A percentile compares a stretch with the other conserved stretches of the same genome.
Evolutionary conservation across 2,329 filamentous ascomycete genomes (phyloP).

Genomic region (Fusarium staphyleae): DNA sequence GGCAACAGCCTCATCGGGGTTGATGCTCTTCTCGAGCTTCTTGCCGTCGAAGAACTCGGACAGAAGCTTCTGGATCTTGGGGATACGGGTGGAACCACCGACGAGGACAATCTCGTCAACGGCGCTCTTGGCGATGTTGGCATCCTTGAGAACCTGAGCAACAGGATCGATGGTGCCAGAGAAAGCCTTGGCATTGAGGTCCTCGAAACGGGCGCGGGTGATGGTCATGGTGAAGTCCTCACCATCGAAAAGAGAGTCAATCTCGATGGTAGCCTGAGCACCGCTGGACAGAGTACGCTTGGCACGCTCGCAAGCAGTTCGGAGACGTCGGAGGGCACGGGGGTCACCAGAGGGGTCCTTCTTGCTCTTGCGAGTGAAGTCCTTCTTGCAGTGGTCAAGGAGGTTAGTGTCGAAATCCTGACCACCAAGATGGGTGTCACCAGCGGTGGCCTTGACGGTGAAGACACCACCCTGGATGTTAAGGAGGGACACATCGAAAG

Average conservation of each 20-base stretch:
- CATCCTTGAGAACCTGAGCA: conserved; percentile 96
- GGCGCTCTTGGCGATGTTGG: conserved; percentile 93
- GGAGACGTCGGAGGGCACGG: too few species aligned
- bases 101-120: conserved; percentile 98
- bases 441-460: conserved; percentile 99
- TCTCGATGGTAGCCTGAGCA: too few species aligned
- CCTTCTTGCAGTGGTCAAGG: conserved; percentile 90
- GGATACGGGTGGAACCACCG: conserved; percentile 99
- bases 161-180: conserved; percentile 92
- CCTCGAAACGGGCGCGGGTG: conserved; percentile 89
- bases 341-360: conserved; percentile 94
- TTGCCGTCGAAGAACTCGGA: conserved; percentile 95
- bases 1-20: conserved; percentile 97
- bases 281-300: too few species aligned
- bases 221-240: conserved; percentile 99
- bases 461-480: conserved; percentile 98
- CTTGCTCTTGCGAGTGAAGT: too few species aligned
- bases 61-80: too few species aligned
- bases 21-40: conserved; percentile 96
- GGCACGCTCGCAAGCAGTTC: too few species aligned
- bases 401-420: conserved; percentile 98
- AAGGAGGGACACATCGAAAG: conserved; percentile 98
- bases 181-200: too few species aligned
- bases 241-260: too few species aligned
- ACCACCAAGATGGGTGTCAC: conserved; percentile 97